phyloP scores from a whole-genome alignment of 1,139 yeast species.

The Tardiomyces blankii region DNA sequence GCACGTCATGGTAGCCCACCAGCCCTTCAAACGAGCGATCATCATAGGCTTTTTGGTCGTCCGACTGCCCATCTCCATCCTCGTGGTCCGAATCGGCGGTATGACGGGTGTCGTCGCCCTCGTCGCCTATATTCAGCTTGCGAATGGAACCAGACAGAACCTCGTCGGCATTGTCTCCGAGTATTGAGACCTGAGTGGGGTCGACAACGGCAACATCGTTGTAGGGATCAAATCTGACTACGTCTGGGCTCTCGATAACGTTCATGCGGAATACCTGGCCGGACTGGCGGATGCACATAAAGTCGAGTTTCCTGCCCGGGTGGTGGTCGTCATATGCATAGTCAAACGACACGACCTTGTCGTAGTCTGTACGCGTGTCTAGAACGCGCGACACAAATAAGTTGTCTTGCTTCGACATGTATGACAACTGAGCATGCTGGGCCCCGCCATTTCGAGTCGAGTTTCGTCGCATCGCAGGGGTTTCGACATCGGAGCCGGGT shows the following conservation, averaged over 20 bases:
- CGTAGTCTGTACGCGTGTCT: slow-evolving; percentile 67
- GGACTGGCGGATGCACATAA: slow-evolving; percentile 82
- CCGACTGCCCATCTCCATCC: slow-evolving; percentile 8
- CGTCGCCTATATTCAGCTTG: not conserved
- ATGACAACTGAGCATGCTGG: not conserved
- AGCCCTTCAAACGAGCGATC: not conserved
- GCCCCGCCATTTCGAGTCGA: slow-evolving; percentile 1
- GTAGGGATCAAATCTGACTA: slow-evolving; percentile 54
- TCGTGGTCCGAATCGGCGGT: slow-evolving; percentile 18
- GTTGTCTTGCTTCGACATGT: slow-evolving; percentile 18
- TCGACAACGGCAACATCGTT: slow-evolving; percentile 65
- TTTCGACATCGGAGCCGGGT: slow-evolving; percentile 25
- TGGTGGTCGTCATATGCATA: slow-evolving; percentile 50
- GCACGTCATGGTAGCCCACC: slow-evolving; percentile 7
- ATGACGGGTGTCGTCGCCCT: slow-evolving; percentile 4
- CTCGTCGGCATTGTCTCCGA: slow-evolving; percentile 5
- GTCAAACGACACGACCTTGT: slow-evolving; percentile 76
- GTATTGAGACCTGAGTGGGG: slow-evolving; percentile 38
- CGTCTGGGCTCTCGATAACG: slow-evolving; percentile 55
- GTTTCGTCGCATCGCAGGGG: slow-evolving; percentile 4
- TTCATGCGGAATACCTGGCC: slow-evolving; percentile 81
- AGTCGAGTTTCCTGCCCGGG: slow-evolving; percentile 31
- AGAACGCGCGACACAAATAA: slow-evolving; percentile 67
- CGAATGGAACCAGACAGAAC: not conserved
- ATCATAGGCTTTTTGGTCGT: slow-evolving; percentile 2